phyloP scores from a whole-genome alignment of 495 filamentous ascomycete species.

The Tuber borchii region DNA sequence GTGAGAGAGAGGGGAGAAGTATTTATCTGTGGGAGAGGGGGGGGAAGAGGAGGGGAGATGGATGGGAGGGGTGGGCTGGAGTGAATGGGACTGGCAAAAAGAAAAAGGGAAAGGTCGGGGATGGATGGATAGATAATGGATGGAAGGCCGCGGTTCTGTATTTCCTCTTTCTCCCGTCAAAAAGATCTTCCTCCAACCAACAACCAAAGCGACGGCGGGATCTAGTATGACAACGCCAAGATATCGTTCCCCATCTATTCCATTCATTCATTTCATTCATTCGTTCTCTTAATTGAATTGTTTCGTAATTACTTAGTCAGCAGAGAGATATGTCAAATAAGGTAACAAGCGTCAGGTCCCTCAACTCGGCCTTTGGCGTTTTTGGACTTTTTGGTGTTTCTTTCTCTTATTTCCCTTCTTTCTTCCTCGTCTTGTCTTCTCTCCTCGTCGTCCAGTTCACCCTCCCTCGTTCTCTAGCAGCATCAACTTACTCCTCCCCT shows the following conservation, averaged over 20 bases:
- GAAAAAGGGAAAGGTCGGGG: constrained; percentile 13
- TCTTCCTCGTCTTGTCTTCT: constrained; percentile 40
- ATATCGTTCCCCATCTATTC: constrained; percentile 9
- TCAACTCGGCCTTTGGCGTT: constrained; percentile 33
- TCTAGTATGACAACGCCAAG: constrained; percentile 16
- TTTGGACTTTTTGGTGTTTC: constrained; percentile 42
- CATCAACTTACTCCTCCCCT: constrained; percentile 21
- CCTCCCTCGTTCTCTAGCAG: constrained; percentile 7
- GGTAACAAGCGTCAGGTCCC: constrained; percentile 13
- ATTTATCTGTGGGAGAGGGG: constrained; percentile 39
- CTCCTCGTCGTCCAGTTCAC: constrained; percentile 33
- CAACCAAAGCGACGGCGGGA: constrained; percentile 15
- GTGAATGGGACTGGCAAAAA: constrained; percentile 10
- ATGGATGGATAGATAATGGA: too few species aligned
- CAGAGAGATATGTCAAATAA: constrained; percentile 8
- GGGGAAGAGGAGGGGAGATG: constrained; percentile 40
- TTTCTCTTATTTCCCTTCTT: constrained; percentile 48
- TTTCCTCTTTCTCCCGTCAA: constrained; percentile 33
- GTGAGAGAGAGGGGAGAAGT: constrained; percentile 48
- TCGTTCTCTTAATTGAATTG: background rate
- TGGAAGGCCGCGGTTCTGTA: constrained; percentile 16
- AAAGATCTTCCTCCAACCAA: constrained; percentile 15
- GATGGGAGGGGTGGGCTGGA: constrained; percentile 38
- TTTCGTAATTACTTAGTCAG: constrained; percentile 32
- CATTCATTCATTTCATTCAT: constrained; percentile 2